These are phyloP conservation scores for Beauveria sp. DNA, from an alignment of 2,329 filamentous ascomycete species.

Conservation along the genomic window DNA sequence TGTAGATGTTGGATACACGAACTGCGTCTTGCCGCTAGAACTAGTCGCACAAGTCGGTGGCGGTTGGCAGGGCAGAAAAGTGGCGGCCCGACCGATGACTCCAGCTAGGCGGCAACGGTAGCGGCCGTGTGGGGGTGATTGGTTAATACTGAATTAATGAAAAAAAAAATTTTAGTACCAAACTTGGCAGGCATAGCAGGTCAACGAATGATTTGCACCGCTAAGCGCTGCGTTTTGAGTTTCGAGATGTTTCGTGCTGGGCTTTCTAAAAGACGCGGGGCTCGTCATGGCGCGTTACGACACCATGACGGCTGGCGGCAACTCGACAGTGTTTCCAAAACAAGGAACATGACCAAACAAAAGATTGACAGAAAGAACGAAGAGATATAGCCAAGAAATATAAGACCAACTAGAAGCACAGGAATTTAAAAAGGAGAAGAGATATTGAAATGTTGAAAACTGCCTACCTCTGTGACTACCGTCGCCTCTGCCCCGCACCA, in stretches of 20 bases:
- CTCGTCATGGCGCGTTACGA: no score
- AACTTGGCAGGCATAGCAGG: neutral
- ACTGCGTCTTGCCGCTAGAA: neutral
- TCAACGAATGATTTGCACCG: neutral
- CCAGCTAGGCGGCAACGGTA: conserved; percentile 10
- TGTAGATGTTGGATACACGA: conserved; percentile 1
- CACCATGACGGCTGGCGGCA: no score
- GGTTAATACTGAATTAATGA: neutral
- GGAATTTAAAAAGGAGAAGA: no score
- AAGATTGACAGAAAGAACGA: no score
- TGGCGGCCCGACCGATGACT: conserved; percentile 11
- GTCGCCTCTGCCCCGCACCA: no score
- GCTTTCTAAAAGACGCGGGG: neutral
- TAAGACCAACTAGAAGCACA: no score
- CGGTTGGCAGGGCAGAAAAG: conserved; percentile 10
- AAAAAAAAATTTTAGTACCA: neutral
- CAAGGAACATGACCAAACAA: no score
- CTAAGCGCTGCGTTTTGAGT: neutral
- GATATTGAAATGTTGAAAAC: no score
- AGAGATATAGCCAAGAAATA: no score
- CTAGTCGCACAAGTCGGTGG: conserved; percentile 7
- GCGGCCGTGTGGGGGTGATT: conserved; percentile 9
- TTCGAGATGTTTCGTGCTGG: neutral
- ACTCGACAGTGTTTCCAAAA: no score
- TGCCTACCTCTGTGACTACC: no score